Base-by-base conservation (phyloP, 768 basidiomycete genomes). In the Rossbeevera mucosa region DNA sequence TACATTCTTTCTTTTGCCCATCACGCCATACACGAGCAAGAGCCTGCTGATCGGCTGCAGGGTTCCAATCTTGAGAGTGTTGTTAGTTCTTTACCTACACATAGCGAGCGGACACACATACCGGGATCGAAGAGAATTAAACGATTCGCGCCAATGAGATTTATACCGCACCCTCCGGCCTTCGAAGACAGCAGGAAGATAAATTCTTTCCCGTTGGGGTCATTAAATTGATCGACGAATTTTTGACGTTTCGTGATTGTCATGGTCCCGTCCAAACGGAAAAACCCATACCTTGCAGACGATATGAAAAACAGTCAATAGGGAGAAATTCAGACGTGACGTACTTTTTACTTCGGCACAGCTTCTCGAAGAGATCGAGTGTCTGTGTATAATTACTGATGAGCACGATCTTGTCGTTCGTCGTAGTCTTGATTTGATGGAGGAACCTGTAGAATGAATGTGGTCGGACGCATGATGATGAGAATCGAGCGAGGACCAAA, bases 1-100 rank as follows among this genome's bases (percentile, higher is more conserved):
- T 64, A 94, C 95, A 99, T 72, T 96, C 94, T 81, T 98, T 98
- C 82, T 96, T 99, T 70, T 98, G 95, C 0, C 95, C 95, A 64
- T 99, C 95, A 73, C 95, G 89, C 95, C 95, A 99, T 8, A 99
- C 95, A 67, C 95, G 92, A 41, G 95, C 95, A 5, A 99, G 78
- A 7, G 95, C 95, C 68, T 99, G 95, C 66, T 98, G 96, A 70
- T 99, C 95, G 24, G 94, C 92, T 9, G 95, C 95, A 22, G 94
- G 94, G 62, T 97, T 97, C 94, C 94, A 97, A 64, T 97, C 94
- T 94, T 53, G n/a, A 40, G 38, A 42, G 22, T 4, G 20, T 40
- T 25, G 20, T 48, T 42, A 7, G 18, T 47, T 20, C 29, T 7
- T 43, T 28, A 31, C 42, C 14, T 18, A n/a, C 5, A 4, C 2